Evolutionary conservation across 495 filamentous ascomycete species (phyloP).

Genomic region (Penicillium angulare): DNA sequence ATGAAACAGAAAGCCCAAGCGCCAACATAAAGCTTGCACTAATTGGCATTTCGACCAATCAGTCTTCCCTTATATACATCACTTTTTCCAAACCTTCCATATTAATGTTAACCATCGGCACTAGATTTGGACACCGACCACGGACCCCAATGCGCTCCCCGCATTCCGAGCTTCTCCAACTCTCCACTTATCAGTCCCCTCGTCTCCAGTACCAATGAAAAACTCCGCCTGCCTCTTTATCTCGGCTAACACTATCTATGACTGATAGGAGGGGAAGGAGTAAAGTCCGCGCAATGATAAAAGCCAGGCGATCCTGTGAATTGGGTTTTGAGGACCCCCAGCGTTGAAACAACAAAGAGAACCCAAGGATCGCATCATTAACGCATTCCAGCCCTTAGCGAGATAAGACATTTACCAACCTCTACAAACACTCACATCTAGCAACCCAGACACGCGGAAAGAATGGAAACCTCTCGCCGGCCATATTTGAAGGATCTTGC

Average conservation of each 20-base stretch:
- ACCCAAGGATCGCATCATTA: too few species aligned
- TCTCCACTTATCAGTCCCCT: constrained; percentile 18
- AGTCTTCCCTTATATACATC: too few species aligned
- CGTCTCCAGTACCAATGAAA: constrained; percentile 20
- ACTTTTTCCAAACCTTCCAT: too few species aligned
- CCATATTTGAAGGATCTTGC: constrained; percentile 30
- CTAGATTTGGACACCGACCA: constrained; percentile 14
- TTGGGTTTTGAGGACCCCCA: neutral
- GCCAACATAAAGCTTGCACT: too few species aligned
- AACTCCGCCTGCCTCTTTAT: constrained; percentile 5
- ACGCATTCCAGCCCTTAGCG: too few species aligned
- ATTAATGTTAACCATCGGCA: too few species aligned
- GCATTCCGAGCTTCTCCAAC: constrained; percentile 15
- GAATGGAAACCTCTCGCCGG: constrained; percentile 31
- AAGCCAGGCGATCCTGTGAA: neutral
- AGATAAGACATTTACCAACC: neutral
- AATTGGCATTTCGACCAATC: too few species aligned
- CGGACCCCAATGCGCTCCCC: constrained; percentile 8
- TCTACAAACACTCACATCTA: too few species aligned
- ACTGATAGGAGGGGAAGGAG: constrained; percentile 4
- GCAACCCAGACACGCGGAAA: too few species aligned
- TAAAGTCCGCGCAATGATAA: constrained; percentile 8
- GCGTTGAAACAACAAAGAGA: too few species aligned
- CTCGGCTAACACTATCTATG: constrained; percentile 19
- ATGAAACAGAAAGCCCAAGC: too few species aligned